Evolutionary conservation across 1,284 basidiomycete genomes (phyloP).

Genomic region (Moesziomyces parantarcticus): DNA sequence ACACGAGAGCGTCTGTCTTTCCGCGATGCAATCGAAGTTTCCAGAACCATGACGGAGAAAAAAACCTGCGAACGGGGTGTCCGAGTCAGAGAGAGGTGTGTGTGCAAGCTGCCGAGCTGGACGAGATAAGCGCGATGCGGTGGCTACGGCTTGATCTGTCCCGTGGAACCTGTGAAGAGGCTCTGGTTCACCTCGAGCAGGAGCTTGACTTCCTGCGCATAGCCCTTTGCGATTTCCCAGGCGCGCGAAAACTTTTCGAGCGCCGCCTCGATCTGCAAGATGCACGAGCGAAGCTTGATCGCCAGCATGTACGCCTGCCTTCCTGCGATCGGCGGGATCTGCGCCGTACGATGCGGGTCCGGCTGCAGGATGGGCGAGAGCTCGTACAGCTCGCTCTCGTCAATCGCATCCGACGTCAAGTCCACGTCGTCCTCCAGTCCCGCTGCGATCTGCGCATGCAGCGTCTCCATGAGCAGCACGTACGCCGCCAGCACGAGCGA

Average conservation of each 20-base stretch:
- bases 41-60: too few relatives aligned
- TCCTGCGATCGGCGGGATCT: constrained; percentile 23
- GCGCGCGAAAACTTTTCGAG: constrained; percentile 43
- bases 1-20: too few relatives aligned
- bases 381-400: constrained; percentile 22
- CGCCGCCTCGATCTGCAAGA: constrained; percentile 44
- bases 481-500: constrained; percentile 57
- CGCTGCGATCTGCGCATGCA: constrained; percentile 50
- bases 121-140: too few relatives aligned
- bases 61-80: too few relatives aligned
- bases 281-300: constrained; percentile 30
- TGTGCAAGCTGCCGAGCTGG: too few relatives aligned
- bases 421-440: constrained; percentile 32
- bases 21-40: too few relatives aligned
- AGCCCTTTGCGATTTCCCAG: constrained; percentile 49
- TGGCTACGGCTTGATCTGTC: constrained; percentile 16
- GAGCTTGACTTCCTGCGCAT: constrained; percentile 42
- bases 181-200: constrained; percentile 45
- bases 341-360: constrained; percentile 22
- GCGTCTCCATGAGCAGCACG: constrained; percentile 56
- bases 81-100: too few relatives aligned
- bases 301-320: constrained; percentile 34
- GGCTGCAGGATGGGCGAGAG: constrained; percentile 39
- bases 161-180: constrained; percentile 23
- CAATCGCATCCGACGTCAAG: constrained; percentile 16